Percentiles rank a stretch among this genome's conserved stretches.
Evolutionary conservation across 2,329 filamentous ascomycete genomes (phyloP).

Genomic region (Acrodontium crateriforme): DNA sequence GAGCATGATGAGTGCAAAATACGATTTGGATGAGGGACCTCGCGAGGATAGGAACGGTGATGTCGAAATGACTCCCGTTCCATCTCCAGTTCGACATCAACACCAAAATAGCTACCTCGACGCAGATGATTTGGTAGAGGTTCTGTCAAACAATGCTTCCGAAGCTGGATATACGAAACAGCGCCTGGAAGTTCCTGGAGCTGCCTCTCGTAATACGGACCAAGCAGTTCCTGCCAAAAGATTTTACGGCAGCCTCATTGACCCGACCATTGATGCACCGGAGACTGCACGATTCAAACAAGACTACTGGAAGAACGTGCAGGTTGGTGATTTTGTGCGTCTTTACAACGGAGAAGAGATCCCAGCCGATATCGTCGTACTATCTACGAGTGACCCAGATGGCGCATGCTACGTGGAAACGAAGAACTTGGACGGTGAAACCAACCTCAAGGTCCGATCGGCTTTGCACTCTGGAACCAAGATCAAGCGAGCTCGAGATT

Average conservation of each 20-base stretch:
- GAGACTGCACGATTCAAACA: constrained; percentile 77
- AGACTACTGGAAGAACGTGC: constrained; percentile 87
- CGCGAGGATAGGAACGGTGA: constrained; percentile 41
- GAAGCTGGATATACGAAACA: constrained; percentile 10
- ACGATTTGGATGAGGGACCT: constrained; percentile 26
- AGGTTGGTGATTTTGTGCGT: constrained; percentile 91
- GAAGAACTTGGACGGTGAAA: constrained; percentile 95
- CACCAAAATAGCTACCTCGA: constrained; percentile 24
- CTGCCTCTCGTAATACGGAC: constrained; percentile 6
- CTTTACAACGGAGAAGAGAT: constrained; percentile 94
- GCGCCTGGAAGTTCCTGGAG: constrained; percentile 16
- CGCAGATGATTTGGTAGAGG: constrained; percentile 2
- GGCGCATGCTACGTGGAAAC: constrained; percentile 96
- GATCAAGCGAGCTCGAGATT: constrained; percentile 80
- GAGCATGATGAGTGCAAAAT: constrained; percentile 33
- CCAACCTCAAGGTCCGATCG: constrained; percentile 88
- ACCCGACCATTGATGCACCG: constrained; percentile 49
- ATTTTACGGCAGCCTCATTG: constrained; percentile 57
- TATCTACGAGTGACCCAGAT: constrained; percentile 86
- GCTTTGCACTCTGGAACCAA: constrained; percentile 72
- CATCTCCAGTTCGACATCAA: constrained; percentile 56
- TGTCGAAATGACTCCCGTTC: constrained; percentile 92
- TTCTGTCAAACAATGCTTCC: constrained; percentile 9
- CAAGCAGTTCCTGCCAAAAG: constrained; percentile 28
- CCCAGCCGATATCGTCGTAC: constrained; percentile 80